Evolutionary conservation across 495 filamentous ascomycete genomes (phyloP).

Genomic region (Bacidia rubella): DNA sequence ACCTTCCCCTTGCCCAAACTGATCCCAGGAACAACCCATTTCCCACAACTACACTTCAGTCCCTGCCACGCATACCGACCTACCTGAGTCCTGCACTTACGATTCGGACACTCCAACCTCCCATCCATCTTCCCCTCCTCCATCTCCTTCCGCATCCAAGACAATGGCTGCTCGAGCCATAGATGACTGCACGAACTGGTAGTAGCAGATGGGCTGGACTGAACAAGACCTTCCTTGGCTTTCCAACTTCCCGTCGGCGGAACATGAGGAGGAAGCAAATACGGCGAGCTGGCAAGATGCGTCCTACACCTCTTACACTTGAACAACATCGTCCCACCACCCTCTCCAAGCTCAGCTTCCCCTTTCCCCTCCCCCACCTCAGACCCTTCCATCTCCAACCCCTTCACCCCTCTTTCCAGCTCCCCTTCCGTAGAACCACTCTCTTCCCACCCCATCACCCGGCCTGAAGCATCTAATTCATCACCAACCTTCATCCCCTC

Average conservation of each 20-base stretch:
- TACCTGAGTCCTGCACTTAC: conserved; percentile 61
- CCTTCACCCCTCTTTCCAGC: conserved; percentile 3
- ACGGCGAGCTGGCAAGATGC: conserved; percentile 48
- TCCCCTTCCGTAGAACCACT: conserved; percentile 66
- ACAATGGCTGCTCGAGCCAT: conserved; percentile 69
- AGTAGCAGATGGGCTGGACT: too few relatives aligned
- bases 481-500: conserved; percentile 74
- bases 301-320: conserved; percentile 27
- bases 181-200: too few relatives aligned
- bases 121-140: conserved; percentile 67
- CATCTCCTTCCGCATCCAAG: conserved; percentile 81
- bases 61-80: conserved; percentile 95
- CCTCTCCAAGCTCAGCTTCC: background rate
- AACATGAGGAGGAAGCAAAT: conserved; percentile 40
- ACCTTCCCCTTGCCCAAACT: conserved; percentile 67
- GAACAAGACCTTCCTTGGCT: too few relatives aligned
- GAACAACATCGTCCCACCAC: background rate
- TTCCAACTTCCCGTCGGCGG: too few relatives aligned
- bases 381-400: conserved; percentile 25
- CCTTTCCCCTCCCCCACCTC: conserved; percentile 2
- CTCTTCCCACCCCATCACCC: conserved; percentile 54
- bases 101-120: conserved; percentile 66
- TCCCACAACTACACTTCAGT: conserved; percentile 78
- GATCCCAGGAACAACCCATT: conserved; percentile 87
- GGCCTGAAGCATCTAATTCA: conserved; percentile 38